A percentile compares a stretch with the other conserved stretches of the same genome.
Evolutionary conservation across 352 stramenopile species (phyloP).

Genomic region (Phytophthora constricta): DNA sequence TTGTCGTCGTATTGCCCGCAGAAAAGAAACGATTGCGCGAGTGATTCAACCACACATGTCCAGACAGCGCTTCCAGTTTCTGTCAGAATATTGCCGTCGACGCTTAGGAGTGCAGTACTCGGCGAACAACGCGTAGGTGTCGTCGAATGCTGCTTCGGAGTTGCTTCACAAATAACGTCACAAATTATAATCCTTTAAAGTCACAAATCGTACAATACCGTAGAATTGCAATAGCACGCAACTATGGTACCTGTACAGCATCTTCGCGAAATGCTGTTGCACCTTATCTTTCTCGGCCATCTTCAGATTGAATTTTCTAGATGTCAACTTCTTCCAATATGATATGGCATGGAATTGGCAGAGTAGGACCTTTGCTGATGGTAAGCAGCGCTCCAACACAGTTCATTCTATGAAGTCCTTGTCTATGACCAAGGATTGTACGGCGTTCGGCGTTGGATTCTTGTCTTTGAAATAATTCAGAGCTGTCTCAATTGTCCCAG

Average conservation of each 20-base stretch:
- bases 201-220: background rate
- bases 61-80: slow-evolving; percentile 6
- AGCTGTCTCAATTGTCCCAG: background rate
- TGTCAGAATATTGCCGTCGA: slow-evolving; percentile 16
- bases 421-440: slow-evolving; percentile 16
- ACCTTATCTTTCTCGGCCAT: background rate
- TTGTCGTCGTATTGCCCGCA: slow-evolving; percentile 6
- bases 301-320: background rate
- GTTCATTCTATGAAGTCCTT: slow-evolving; percentile 22
- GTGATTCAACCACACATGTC: slow-evolving; percentile 17
- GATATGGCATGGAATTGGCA: slow-evolving; percentile 17
- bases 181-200: background rate
- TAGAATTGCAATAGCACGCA: no score
- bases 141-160: background rate
- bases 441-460: background rate
- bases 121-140: background rate
- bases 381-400: slow-evolving; percentile 4
- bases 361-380: slow-evolving; percentile 2
- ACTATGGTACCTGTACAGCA: background rate
- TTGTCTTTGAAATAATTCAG: slow-evolving; percentile 16
- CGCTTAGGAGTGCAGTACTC: background rate
- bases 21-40: slow-evolving; percentile 1
- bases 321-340: slow-evolving; percentile 14
- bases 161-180: background rate
- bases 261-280: background rate